Evolutionary conservation across 1,139 yeast species (phyloP), one percentile per base, ranked within the genome.

Genomic region (Arxiozyma bovina): DNA sequence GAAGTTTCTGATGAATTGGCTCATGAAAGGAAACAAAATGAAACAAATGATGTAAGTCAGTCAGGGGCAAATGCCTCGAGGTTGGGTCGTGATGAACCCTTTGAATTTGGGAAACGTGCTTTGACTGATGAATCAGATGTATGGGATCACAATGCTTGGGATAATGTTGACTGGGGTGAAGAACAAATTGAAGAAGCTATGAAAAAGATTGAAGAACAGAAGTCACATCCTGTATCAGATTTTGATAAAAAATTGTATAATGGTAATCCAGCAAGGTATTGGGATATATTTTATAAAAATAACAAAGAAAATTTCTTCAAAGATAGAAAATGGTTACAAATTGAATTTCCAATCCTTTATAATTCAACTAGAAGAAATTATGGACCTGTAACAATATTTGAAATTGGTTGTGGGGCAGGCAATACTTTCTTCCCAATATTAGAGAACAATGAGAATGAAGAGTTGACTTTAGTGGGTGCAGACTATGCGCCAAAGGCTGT

Each of bases 321-420:
- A 69, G 97, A 93, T 70, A 78, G 99, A 61, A 90, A 89, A 67
- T 93, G 99, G 99, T 76, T 93, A 56, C 89, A 87, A 66, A 86
- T 91, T 51, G 99, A 93, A 72, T 93, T 93, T 61, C 99, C 99
- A 0, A 76, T 81, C 18, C 74, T 93, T 44, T 91, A 86, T 65
- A 85, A 83, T 58, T 86, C 90, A 3, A 87, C 96, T 1, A 77
- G 80, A 54, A 77, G 80, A 51, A 87, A 82, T 48, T 78, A 84
- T 17, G 85, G 89, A n/a, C 80, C 85, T 5, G 77, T 78, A 34
- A 82, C 85, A 1, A 85, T 93, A 42, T 77, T 93, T 54, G 99
- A 93, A 69, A 86, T 94, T 54, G 99, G 99, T 3, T 93, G 99
- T 73, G 99, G 99, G 54, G 99, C 97, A 2, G 99, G 99, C 17